These are phyloP conservation scores for Tetracladium setigerum DNA, from an alignment of 495 filamentous ascomycete species.

Conservation along the genomic window DNA sequence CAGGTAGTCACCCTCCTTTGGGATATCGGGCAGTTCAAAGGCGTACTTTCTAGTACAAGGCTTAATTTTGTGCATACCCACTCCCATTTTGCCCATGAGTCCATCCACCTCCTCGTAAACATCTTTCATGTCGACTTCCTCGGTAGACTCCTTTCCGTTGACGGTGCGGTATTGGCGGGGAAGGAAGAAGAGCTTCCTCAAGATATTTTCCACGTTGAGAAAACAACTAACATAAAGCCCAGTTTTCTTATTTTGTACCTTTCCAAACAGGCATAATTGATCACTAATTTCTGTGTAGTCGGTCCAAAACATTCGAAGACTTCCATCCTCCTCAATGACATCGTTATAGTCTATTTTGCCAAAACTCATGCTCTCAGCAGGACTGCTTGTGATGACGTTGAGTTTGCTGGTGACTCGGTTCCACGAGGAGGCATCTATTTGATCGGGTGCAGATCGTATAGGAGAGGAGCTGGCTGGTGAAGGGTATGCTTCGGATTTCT, in stretches of 20 bases:
- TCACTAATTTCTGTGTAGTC: slow-evolving; percentile 94
- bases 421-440: slow-evolving; percentile 78
- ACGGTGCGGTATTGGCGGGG: slow-evolving; percentile 59
- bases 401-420: slow-evolving; percentile 79
- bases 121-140: slow-evolving; percentile 81
- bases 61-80: slow-evolving; percentile 90
- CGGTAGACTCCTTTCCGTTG: slow-evolving; percentile 59
- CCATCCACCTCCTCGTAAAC: slow-evolving; percentile 82
- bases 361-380: slow-evolving; percentile 53
- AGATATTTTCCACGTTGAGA: slow-evolving; percentile 90
- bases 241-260: slow-evolving; percentile 84
- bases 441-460: slow-evolving; percentile 44
- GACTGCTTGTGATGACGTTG: slow-evolving; percentile 66
- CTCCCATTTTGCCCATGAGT: slow-evolving; percentile 75
- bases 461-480: slow-evolving; percentile 74
- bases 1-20: slow-evolving; percentile 82
- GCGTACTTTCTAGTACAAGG: slow-evolving; percentile 85
- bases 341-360: slow-evolving; percentile 77
- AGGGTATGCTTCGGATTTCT: slow-evolving; percentile 54
- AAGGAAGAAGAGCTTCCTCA: slow-evolving; percentile 88
- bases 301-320: slow-evolving; percentile 90
- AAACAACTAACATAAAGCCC: slow-evolving; percentile 82
- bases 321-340: slow-evolving; percentile 84
- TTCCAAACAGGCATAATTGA: slow-evolving; percentile 88
- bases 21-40: slow-evolving; percentile 83